Evolutionary conservation across 768 basidiomycete genomes (phyloP).

Genomic region (Suillus clintonianus): DNA sequence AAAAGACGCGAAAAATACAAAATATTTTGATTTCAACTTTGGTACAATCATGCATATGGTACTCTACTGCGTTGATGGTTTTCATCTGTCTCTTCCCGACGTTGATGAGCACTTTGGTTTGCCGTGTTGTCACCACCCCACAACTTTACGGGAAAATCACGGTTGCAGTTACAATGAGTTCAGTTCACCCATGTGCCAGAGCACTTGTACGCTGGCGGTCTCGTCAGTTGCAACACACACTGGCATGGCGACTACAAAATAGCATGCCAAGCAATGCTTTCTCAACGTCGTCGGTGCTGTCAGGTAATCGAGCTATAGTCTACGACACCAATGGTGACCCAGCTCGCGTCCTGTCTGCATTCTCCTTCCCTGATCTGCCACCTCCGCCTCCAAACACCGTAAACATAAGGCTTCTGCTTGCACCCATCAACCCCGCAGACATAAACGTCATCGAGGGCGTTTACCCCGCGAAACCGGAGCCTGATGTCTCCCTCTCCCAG

Average conservation of each 20-base stretch:
- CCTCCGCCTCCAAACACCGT: constrained; percentile 56
- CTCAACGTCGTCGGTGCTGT: constrained; percentile 30
- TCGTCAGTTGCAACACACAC: neutral
- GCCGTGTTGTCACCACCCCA: neutral
- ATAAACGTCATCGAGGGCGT: constrained; percentile 80
- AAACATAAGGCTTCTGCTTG: constrained; percentile 67
- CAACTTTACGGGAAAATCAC: neutral
- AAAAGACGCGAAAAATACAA: constrained; percentile 57
- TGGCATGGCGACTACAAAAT: neutral
- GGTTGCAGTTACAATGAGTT: neutral
- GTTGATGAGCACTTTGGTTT: neutral
- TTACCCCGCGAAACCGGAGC: constrained; percentile 67
- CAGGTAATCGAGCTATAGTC: constrained; percentile 61
- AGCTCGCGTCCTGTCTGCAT: constrained; percentile 52
- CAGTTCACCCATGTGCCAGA: neutral
- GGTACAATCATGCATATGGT: neutral
- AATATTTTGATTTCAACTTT: constrained; percentile 26
- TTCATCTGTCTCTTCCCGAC: neutral
- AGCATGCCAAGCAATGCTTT: constrained; percentile 13
- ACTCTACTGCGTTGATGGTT: neutral
- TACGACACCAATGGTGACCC: constrained; percentile 66
- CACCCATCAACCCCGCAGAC: constrained; percentile 83
- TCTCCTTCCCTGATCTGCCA: constrained; percentile 53
- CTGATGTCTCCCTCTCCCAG: constrained; percentile 34
- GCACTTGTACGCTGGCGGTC: neutral